Base-by-base conservation (phyloP, 306 rosid species). In the Quercus alba region DNA sequence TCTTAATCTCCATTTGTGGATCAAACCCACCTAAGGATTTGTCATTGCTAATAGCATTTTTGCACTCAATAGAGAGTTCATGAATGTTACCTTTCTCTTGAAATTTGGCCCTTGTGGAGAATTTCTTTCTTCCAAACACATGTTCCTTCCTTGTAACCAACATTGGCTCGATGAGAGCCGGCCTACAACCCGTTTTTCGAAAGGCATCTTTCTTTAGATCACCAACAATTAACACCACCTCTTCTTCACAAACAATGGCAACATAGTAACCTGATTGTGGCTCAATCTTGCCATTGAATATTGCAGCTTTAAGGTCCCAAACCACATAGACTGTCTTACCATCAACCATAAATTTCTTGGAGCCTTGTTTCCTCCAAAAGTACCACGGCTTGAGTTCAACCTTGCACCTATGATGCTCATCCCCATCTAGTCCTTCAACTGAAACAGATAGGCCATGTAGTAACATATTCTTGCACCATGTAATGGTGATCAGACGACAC, bases 351-450 rank as follows among this genome's bases (percentile, higher is more conserved):
- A 94, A 88, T 3, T 89, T 86, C 82, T 91, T 94, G 17, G 97
- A 88, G 23, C 99, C 99, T 75, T 90, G 92, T 80, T 91, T 94
- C 73, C 93, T 91, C 97, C 97, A 93, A 70, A 94, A 94, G 82
- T 90, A 87, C 99, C 99, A 94, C 30, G 99, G 97, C 28, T 94
- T 94, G 41, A 94, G 90, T 91, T 94, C 95, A 26, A 94, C 85
- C 84, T 93, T 94, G 86, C 97, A 92, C 17, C 83, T 84, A 19
- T 86, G 83, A 55, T 77, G 80, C 72, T 81, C 80, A 23, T 84
- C 89, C 52, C 88, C 90, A 46, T 85, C 88, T 14, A 83, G 83
- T 28, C 85, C 91, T 86, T 88, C 90, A 66, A 94, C 91, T 7
- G 97, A 85, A 59, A 94, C 90, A 23, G 91, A 92, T 5, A 94